Evolutionary conservation across 2,329 filamentous ascomycete species (phyloP).

Genomic region (Ophiocordyceps robertsii): DNA sequence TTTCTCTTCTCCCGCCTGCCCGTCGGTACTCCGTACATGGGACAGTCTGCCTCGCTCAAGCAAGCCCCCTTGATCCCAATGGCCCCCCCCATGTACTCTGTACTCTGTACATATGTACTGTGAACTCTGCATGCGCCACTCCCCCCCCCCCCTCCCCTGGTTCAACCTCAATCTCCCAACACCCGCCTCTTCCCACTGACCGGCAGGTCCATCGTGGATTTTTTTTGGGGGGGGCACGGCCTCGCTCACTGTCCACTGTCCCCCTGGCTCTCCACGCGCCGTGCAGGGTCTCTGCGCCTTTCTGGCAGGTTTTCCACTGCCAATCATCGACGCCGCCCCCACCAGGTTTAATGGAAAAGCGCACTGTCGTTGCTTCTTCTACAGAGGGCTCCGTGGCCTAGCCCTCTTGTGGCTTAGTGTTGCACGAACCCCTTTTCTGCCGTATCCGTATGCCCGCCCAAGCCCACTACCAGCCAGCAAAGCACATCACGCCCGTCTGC

Average conservation of each 20-base stretch:
- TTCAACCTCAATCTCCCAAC: not conserved
- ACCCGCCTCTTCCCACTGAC: not conserved
- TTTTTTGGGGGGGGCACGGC: not conserved
- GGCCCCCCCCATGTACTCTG: too few species aligned
- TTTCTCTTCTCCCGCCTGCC: too few species aligned
- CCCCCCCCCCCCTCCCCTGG: too few species aligned
- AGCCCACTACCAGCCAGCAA: slow-evolving; percentile 5
- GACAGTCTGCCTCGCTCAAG: too few species aligned
- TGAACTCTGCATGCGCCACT: too few species aligned
- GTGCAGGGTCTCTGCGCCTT: slow-evolving; percentile 1
- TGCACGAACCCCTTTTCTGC: slow-evolving; percentile 18
- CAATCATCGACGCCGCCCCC: slow-evolving; percentile 8
- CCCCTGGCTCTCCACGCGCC: not conserved
- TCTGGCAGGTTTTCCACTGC: slow-evolving; percentile 1
- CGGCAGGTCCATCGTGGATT: not conserved
- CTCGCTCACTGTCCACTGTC: not conserved
- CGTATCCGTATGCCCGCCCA: slow-evolving; percentile 11
- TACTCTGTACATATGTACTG: too few species aligned
- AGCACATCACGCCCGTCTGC: too few species aligned
- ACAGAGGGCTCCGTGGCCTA: slow-evolving; percentile 11
- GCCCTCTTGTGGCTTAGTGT: slow-evolving; percentile 11
- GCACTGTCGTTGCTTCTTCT: slow-evolving; percentile 14
- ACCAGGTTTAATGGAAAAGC: slow-evolving; percentile 1
- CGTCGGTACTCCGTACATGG: too few species aligned
- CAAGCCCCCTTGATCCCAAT: too few species aligned